Conservation (phyloP, 164 flowering plant species). For the Brasenia schreberi region DNA sequence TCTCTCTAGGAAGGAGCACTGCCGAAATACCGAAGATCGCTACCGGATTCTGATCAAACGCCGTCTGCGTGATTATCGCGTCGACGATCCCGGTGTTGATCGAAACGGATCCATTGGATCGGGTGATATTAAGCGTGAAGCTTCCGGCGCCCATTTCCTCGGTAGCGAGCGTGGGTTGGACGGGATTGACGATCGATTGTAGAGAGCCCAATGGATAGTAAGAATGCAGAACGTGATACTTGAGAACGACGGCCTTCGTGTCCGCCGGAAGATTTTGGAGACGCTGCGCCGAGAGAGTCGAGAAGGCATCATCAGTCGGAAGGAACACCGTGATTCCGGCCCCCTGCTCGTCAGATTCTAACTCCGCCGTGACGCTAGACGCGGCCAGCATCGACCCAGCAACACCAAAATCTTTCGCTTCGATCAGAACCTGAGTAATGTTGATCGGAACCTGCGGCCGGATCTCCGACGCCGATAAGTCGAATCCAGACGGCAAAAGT, state of each 20-base stretch:
- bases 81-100: slow-evolving; percentile 59
- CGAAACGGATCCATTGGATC: slow-evolving; percentile 65
- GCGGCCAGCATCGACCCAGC: slow-evolving; percentile 72
- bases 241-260: slow-evolving; percentile 47
- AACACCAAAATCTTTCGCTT: slow-evolving; percentile 63
- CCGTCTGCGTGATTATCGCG: slow-evolving; percentile 67
- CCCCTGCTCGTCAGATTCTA: slow-evolving; percentile 66
- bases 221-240: slow-evolving; percentile 72
- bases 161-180: slow-evolving; percentile 85
- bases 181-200: slow-evolving; percentile 76
- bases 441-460: slow-evolving; percentile 45
- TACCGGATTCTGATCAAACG: slow-evolving; percentile 82
- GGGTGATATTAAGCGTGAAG: slow-evolving; percentile 60
- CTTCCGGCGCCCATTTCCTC: slow-evolving; percentile 71
- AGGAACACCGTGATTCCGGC: slow-evolving; percentile 86
- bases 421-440: slow-evolving; percentile 51
- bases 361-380: slow-evolving; percentile 68
- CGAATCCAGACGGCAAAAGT: slow-evolving; percentile 20
- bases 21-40: slow-evolving; percentile 70
- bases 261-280: slow-evolving; percentile 68
- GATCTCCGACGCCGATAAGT: slow-evolving; percentile 52
- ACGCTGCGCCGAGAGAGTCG: slow-evolving; percentile 34
- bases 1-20: slow-evolving; percentile 67
- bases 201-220: slow-evolving; percentile 85
- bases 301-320: slow-evolving; percentile 68